Conservation (phyloP, 2,329 filamentous ascomycete genomes). For the Clonostachys sp. region DNA sequence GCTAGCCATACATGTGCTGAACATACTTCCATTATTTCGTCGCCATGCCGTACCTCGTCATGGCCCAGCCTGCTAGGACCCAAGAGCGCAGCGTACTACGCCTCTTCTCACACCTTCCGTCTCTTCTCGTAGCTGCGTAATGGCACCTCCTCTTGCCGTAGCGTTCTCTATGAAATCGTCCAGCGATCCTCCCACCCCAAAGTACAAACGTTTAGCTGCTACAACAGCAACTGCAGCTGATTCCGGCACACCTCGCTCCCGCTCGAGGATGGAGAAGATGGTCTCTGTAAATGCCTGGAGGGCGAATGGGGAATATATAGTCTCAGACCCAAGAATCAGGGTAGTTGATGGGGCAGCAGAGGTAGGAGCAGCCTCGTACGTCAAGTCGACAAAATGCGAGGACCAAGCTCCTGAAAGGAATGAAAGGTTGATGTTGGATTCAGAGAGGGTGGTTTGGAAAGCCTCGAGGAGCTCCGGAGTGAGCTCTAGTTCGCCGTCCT, state of each 20-base stretch:
- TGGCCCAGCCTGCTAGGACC: conserved; percentile 13
- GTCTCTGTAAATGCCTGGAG: conserved; percentile 65
- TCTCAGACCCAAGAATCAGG: conserved; percentile 70
- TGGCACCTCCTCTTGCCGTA: conserved; percentile 37
- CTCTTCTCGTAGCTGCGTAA: conserved; percentile 52
- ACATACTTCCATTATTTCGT: background rate
- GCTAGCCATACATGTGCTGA: no score
- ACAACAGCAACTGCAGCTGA: conserved; percentile 49
- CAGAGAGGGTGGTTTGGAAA: conserved; percentile 51
- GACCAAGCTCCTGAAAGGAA: conserved; percentile 77
- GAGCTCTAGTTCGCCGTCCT: conserved; percentile 57
- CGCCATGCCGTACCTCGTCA: background rate
- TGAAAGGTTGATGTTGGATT: conserved; percentile 48
- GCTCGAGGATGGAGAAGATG: conserved; percentile 52
- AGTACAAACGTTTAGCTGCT: conserved; percentile 76
- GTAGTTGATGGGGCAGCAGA: conserved; percentile 16
- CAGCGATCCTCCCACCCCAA: conserved; percentile 78
- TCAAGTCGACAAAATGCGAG: conserved; percentile 53
- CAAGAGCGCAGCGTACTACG: conserved; percentile 43
- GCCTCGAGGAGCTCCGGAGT: conserved; percentile 49
- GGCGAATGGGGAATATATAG: conserved; percentile 75
- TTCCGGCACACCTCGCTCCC: conserved; percentile 20
- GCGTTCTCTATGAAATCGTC: conserved; percentile 64
- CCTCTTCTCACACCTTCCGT: conserved; percentile 56
- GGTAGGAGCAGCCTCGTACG: conserved; percentile 29